Evolutionary conservation across 2,329 filamentous ascomycete species (phyloP), one percentile per base, ranked within the genome.

Genomic region (Dothidotthia symphoricarpi): DNA sequence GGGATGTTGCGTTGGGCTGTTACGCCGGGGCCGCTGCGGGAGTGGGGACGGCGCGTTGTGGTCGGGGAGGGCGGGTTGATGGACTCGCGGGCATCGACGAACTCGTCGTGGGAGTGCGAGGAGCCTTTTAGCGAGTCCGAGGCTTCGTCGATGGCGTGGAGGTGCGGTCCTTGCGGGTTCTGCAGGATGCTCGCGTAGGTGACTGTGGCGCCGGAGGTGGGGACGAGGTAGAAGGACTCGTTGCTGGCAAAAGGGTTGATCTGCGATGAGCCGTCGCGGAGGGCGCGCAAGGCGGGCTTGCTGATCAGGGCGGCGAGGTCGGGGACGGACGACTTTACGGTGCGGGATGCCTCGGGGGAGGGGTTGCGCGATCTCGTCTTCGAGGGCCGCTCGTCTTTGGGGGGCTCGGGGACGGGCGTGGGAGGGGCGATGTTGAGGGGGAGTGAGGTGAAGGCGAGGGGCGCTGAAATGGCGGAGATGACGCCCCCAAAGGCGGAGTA

Each of bases 401-500:
- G 55, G 3, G 59, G 44, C 29, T 46, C 64, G 42, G 54, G 63
- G 40, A 37, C 58, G 0, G 59, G 51, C 1, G 59, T 45, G 1
- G 60, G 43, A 3, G 59, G 44, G 1, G 59, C 36, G 4, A 61
- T 59, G 27, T 55, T 68, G 3, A 98, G 75, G 0, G 93, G 93
- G 7, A 98, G 77, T 1, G 91, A 91, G 4, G 93, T 88, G 69
- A 96, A 98, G 3, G 90, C 91, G 19, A 98, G 74, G 1, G 90
- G 90, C 0, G 90, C 89, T 0, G 91, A 94, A 10, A 97, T 80
- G 53, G 84, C 86, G 45, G 88, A 93, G 59, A 97, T 87, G 31
- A 96, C 79, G 36, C 80, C 88, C 38, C 90, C 89, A 57, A 96
- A 95, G 1, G 88, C 89, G 41, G 79, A 90, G 69, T 97, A 98